These are phyloP conservation scores for Aspergillus incahuasiensis DNA, from an alignment of 495 filamentous ascomycete species.

Conservation along the genomic window DNA sequence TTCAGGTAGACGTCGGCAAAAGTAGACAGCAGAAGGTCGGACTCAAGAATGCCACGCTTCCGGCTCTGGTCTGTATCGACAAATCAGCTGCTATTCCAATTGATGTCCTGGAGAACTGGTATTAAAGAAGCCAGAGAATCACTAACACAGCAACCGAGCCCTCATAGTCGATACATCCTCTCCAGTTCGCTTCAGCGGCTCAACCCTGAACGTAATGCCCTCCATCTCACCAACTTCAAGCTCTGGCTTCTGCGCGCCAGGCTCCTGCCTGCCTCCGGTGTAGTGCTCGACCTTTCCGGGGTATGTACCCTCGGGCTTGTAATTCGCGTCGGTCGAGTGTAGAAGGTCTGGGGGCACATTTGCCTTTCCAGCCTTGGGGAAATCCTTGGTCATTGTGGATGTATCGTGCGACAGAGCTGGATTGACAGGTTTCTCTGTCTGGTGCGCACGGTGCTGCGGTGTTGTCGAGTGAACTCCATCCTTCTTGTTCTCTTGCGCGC, in stretches of 20 bases:
- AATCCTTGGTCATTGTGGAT: conserved; percentile 58
- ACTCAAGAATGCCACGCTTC: conserved; percentile 93
- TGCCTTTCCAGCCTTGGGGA: conserved; percentile 54
- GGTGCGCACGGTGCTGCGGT: conserved; percentile 46
- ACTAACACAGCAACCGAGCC: conserved; percentile 85
- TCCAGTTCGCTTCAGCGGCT: conserved; percentile 74
- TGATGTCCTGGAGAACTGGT: not conserved
- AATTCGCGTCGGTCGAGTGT: conserved; percentile 41
- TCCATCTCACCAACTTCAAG: conserved; percentile 88
- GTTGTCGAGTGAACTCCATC: conserved; percentile 30
- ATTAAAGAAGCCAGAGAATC: conserved; percentile 1
- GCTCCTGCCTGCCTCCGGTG: conserved; percentile 56
- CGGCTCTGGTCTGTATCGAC: conserved; percentile 75
- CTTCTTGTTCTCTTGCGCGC: conserved; percentile 25
- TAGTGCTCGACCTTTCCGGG: conserved; percentile 58
- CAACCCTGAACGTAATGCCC: conserved; percentile 80
- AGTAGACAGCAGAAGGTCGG: conserved; percentile 91
- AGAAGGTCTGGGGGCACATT: conserved; percentile 58
- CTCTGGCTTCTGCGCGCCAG: conserved; percentile 54
- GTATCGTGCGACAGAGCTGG: conserved; percentile 61
- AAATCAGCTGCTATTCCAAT: not conserved
- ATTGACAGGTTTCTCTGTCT: conserved; percentile 54
- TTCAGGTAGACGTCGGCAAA: conserved; percentile 78
- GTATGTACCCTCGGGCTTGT: conserved; percentile 53
- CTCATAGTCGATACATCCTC: conserved; percentile 81